These are phyloP conservation scores for Nitzschia sp. DNA, from an alignment of 108 stramenopile genomes.

Conservation along the genomic window DNA sequence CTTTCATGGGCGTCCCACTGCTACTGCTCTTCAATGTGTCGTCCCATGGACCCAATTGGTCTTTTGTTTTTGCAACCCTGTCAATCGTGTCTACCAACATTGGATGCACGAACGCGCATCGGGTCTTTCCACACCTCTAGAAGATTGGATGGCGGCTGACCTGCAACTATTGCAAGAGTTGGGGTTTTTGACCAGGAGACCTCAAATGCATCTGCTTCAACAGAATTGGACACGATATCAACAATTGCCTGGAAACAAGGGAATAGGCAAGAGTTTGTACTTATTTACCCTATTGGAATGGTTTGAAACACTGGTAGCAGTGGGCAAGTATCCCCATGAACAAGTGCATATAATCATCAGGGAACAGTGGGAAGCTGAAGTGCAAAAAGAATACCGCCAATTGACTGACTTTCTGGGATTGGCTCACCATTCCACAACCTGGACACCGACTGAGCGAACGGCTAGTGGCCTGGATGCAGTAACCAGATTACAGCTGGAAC, in stretches of 20 bases:
- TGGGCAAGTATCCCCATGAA: constrained; percentile 27
- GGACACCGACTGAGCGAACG: background rate
- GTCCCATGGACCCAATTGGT: constrained; percentile 39
- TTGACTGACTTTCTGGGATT: constrained; percentile 28
- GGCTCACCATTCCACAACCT: background rate
- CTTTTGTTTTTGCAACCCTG: constrained; percentile 35
- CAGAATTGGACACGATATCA: constrained; percentile 4
- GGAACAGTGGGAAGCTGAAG: constrained; percentile 26
- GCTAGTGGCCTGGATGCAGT: constrained; percentile 20
- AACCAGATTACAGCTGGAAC: constrained; percentile 21
- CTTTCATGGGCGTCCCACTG: constrained; percentile 21
- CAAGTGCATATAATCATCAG: constrained; percentile 18
- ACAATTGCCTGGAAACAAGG: background rate
- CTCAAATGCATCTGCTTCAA: background rate
- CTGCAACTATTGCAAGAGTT: constrained; percentile 13
- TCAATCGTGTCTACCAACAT: constrained; percentile 40
- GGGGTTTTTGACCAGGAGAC: constrained; percentile 4
- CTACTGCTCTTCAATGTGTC: constrained; percentile 30
- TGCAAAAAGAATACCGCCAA: constrained; percentile 18
- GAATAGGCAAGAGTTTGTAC: constrained; percentile 33
- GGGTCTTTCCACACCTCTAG: constrained; percentile 11
- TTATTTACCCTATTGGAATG: constrained; percentile 30
- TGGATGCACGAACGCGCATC: constrained; percentile 20
- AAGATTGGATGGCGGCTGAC: constrained; percentile 41
- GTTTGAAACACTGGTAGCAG: constrained; percentile 24